Conservation (phyloP, 164 flowering plant genomes). For the Aristolochia contorta region DNA sequence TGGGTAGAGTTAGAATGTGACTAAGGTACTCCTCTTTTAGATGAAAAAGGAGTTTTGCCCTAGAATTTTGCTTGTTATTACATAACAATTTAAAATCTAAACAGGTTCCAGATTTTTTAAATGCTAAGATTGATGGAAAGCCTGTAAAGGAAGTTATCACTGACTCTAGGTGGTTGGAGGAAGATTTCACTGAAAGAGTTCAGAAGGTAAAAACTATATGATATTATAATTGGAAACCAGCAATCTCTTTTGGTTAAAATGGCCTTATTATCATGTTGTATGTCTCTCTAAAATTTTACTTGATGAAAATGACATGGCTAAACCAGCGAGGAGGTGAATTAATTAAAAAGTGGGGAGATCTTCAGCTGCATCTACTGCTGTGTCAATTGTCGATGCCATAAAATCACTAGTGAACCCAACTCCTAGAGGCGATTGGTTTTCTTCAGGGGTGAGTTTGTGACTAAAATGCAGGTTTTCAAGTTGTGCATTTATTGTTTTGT, state of each 20-base stretch:
- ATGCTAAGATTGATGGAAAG: conserved; percentile 73
- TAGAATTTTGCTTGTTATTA: not conserved
- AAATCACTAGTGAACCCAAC: conserved; percentile 84
- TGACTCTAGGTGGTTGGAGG: conserved; percentile 79
- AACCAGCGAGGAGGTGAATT: conserved; percentile 89
- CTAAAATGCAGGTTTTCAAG: too few species aligned
- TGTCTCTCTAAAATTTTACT: not conserved
- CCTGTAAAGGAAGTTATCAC: conserved; percentile 84
- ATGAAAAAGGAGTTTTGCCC: not conserved
- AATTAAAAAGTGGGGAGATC: conserved; percentile 97
- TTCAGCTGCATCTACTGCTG: conserved; percentile 97
- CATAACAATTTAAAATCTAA: not conserved
- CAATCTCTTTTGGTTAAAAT: not conserved
- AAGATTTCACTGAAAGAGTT: conserved; percentile 81
- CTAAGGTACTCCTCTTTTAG: not conserved
- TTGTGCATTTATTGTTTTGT: too few species aligned
- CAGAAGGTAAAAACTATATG: conserved; percentile 48
- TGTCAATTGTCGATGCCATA: conserved; percentile 85
- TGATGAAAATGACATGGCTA: not conserved
- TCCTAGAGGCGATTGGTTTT: conserved; percentile 97
- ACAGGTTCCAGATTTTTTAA: conserved; percentile 94
- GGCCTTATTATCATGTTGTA: not conserved
- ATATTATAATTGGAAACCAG: too few species aligned
- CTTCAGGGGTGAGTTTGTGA: conserved; percentile 64
- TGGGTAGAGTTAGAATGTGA: not conserved